Percentiles rank a stretch among this genome's conserved stretches.
Evolutionary conservation across 495 filamentous ascomycete species (phyloP).

Genomic region (Usnea hakonensis): DNA sequence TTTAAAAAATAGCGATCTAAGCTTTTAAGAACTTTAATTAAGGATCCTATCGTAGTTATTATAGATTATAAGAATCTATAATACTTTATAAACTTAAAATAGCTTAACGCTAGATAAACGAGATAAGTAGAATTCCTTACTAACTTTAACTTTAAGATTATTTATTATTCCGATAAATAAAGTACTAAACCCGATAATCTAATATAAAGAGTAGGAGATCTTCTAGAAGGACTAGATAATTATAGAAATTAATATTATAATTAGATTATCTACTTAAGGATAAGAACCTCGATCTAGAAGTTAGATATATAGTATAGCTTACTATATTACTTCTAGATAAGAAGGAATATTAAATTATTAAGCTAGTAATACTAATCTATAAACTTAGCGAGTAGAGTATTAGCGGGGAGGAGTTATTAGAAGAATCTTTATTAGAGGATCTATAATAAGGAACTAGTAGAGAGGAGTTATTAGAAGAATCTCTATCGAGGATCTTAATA

Average conservation of each 20-base stretch:
- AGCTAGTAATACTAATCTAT: background rate
- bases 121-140: background rate
- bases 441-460: too few relatives aligned
- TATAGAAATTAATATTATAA: background rate
- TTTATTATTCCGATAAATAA: background rate
- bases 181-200: background rate
- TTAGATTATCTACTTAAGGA: background rate
- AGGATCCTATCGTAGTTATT: constrained; percentile 8
- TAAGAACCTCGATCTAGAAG: background rate
- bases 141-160: background rate
- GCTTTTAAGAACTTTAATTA: background rate
- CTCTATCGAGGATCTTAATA: background rate
- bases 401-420: background rate
- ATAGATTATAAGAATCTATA: background rate
- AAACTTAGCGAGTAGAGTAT: background rate
- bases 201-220: background rate
- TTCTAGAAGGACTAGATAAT: background rate
- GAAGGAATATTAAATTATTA: background rate
- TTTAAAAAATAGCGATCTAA: background rate
- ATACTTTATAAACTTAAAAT: constrained; percentile 4
- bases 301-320: background rate
- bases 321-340: background rate
- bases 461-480: background rate
- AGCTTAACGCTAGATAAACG: background rate
- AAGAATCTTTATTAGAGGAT: too few relatives aligned